Evolutionary conservation across 352 stramenopile genomes (phyloP), one percentile per base, ranked within the genome.

Genomic region (Phytophthora europaea): DNA sequence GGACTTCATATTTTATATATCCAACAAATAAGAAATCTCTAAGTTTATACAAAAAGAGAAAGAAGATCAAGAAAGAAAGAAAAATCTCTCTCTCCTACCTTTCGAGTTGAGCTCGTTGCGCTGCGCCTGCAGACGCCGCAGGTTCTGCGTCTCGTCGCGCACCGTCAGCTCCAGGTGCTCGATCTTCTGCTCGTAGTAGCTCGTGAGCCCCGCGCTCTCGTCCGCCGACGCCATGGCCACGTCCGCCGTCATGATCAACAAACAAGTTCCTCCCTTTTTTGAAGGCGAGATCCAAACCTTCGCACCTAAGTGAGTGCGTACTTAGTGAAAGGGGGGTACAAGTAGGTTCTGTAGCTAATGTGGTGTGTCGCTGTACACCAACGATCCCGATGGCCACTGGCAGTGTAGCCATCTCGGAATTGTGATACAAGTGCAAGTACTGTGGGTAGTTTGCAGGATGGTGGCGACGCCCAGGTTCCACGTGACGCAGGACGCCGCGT

Each of bases 91-190:
- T 22, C 31, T 22, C 64, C 23, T 68, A 99, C 96, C 92, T 97
- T 99, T 95, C 38, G 97, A 98, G 87, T 99, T 99, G 62, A 99
- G 91, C 88, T 99, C 98, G 79, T 99, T 99, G 66, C 98, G 95
- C 78, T 99, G 98, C 57, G 98, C 98, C 86, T 99, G 98, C 52
- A 99, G 93, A 70, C 98, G 96, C 61, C 98, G 93, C 57, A 99
- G 84, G 75, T 99, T 99, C 77, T 98, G 91, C 56, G 93, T 98
- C 81, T 98, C 97, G 70, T 99, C 95, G 54, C 94, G 91, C 71
- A 98, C 92, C 38, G 93, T 94, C 61, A 98, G 80, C 83, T 99
- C 94, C 64, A 99, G 77, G 70, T 98, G 93, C 78, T 99, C 96
- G 54, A 99, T 98, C 82, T 98, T 99, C 75, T 96, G 89, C 79